Evolutionary conservation across 2,329 filamentous ascomycete genomes (phyloP).

Genomic region (Xylariomycetidae sp.): DNA sequence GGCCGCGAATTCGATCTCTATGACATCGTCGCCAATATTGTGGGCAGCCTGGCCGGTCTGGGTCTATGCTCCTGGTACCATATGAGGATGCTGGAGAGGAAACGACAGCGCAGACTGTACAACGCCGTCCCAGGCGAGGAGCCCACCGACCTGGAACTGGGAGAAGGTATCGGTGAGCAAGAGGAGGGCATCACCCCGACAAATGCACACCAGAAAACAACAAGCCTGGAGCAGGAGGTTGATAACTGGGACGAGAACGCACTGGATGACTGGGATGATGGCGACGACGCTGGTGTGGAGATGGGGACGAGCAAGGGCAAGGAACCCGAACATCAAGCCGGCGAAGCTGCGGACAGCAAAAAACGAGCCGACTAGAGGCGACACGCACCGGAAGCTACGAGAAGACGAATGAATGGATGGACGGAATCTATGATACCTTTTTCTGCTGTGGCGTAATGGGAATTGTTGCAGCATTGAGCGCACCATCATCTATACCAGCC

Average conservation of each 20-base stretch:
- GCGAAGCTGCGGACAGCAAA: slow-evolving; percentile 21
- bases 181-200: slow-evolving; percentile 56
- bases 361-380: slow-evolving; percentile 28
- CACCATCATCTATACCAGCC: no score
- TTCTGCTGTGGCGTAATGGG: slow-evolving; percentile 16
- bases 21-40: slow-evolving; percentile 82
- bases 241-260: slow-evolving; percentile 93
- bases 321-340: slow-evolving; percentile 19
- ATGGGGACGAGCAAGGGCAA: slow-evolving; percentile 20
- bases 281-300: slow-evolving; percentile 31
- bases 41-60: slow-evolving; percentile 68
- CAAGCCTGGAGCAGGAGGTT: slow-evolving; percentile 69
- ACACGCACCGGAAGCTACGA: slow-evolving; percentile 6
- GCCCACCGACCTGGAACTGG: slow-evolving; percentile 67
- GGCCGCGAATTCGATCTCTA: slow-evolving; percentile 67
- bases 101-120: slow-evolving; percentile 68
- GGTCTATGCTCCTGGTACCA: slow-evolving; percentile 86
- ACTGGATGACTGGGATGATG: slow-evolving; percentile 48
- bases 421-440: slow-evolving; percentile 20
- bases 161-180: slow-evolving; percentile 49
- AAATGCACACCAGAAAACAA: slow-evolving; percentile 18
- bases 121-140: slow-evolving; percentile 12
- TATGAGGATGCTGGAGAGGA: slow-evolving; percentile 87
- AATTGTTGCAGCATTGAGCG: no score
- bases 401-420: slow-evolving; percentile 10